phyloP scores from a whole-genome alignment of 73 alveolate genomes.

The Loxodes magnus region DNA sequence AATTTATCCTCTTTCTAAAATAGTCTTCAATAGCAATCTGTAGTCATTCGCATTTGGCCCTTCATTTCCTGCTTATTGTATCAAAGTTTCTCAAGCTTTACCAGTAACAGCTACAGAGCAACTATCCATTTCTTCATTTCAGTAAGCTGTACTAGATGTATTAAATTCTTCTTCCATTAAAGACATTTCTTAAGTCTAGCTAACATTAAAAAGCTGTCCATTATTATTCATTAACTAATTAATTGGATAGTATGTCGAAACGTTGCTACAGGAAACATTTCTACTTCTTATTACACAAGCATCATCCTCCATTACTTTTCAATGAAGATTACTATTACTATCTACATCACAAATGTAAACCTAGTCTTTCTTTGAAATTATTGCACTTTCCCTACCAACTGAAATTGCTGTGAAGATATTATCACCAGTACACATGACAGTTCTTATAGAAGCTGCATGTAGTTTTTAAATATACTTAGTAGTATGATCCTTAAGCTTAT shows the following conservation, averaged over 20 bases:
- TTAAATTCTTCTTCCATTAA: constrained; percentile 24
- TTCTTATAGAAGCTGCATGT: constrained; percentile 45
- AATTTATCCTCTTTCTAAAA: constrained; percentile 20
- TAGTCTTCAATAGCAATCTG: not conserved
- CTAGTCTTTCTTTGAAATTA: constrained; percentile 32
- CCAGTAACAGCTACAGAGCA: constrained; percentile 5
- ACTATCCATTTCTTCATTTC: constrained; percentile 6
- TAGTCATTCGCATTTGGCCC: not conserved
- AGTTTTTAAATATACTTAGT: constrained; percentile 44
- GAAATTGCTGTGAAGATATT: constrained; percentile 65
- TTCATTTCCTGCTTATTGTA: not conserved
- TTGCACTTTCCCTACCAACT: constrained; percentile 50
- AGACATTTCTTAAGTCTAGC: not conserved
- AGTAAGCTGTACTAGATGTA: constrained; percentile 3
- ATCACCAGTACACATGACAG: constrained; percentile 85
- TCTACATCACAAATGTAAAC: constrained; percentile 76
- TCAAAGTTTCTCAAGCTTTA: not conserved
- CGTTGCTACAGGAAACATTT: not conserved
- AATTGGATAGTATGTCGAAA: not conserved
- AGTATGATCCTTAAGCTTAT: constrained; percentile 67
- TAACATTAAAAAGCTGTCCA: not conserved
- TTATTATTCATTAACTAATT: constrained; percentile 9
- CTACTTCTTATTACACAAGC: too few species aligned
- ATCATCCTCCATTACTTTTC: not conserved
- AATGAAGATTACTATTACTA: constrained; percentile 24